Percentiles rank a stretch among this genome's conserved stretches.
Conservation (phyloP, 2,329 filamentous ascomycete genomes). For the Verticillium longisporum region DNA sequence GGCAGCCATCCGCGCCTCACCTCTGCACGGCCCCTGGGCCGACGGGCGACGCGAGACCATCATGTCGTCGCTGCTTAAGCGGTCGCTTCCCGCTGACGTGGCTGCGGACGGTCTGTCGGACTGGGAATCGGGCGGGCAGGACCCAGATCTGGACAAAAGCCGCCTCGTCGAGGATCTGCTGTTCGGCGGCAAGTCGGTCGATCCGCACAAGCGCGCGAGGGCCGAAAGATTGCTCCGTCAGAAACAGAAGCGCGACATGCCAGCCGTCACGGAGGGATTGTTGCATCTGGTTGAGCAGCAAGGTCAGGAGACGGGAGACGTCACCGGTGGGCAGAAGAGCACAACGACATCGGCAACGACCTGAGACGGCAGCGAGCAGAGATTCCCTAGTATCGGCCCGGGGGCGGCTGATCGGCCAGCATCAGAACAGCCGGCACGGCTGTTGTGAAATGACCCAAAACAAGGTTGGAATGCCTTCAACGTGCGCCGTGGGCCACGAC, state of each 20-base stretch:
- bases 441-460: neutral
- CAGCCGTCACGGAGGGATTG: slow-evolving; percentile 8
- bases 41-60: slow-evolving; percentile 18
- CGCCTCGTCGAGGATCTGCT: slow-evolving; percentile 16
- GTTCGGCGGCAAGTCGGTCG: slow-evolving; percentile 8
- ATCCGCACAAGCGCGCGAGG: slow-evolving; percentile 5
- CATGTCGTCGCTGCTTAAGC: slow-evolving; percentile 26
- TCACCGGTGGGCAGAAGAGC: neutral
- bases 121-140: slow-evolving; percentile 28
- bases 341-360: neutral
- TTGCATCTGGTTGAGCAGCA: slow-evolving; percentile 4
- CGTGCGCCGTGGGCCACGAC: neutral
- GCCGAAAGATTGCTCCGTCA: slow-evolving; percentile 4
- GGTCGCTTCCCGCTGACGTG: slow-evolving; percentile 29
- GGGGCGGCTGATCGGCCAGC: neutral
- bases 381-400: neutral
- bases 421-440: neutral
- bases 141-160: slow-evolving; percentile 11
- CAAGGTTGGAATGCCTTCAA: neutral
- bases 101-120: slow-evolving; percentile 31
- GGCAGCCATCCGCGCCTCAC: slow-evolving; percentile 24
- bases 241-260: neutral
- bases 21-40: slow-evolving; percentile 36
- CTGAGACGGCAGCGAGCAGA: neutral
- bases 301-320: neutral